phyloP scores from a whole-genome alignment of 176 grass and related monocot species.

The Bothriochloa decipiens region DNA sequence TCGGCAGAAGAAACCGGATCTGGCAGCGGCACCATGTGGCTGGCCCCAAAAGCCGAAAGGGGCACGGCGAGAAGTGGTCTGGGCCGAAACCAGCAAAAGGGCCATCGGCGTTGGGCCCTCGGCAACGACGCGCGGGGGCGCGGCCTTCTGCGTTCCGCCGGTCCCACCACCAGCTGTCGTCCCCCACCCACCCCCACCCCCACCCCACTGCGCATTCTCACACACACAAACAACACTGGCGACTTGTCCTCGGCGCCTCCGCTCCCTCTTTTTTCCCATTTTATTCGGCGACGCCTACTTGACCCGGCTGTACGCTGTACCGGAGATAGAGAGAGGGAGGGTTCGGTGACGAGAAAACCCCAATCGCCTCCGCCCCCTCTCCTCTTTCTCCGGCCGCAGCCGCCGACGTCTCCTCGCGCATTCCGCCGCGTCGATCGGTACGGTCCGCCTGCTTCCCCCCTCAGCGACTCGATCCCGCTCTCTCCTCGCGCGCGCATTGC shows the following conservation, averaged over 20 bases:
- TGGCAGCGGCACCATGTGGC: no score
- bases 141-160: constrained; percentile 20
- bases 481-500: constrained; percentile 9
- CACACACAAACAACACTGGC: background rate
- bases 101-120: background rate
- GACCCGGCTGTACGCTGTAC: constrained; percentile 4
- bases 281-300: constrained; percentile 23
- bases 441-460: background rate
- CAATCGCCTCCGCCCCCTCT: background rate
- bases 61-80: background rate
- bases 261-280: background rate
- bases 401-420: background rate
- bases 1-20: background rate
- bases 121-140: background rate
- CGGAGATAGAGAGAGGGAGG: background rate
- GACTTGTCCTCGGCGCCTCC: constrained; percentile 43
- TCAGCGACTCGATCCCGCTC: background rate
- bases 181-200: background rate
- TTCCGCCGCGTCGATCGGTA: constrained; percentile 31
- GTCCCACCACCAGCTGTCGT: constrained; percentile 48
- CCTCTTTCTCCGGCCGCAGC: background rate
- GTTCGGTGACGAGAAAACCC: constrained; percentile 19
- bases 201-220: background rate
- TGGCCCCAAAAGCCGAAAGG: no score
- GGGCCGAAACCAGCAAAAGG: constrained; percentile 8